Evolutionary conservation across 805 yeast genomes (phyloP).

Genomic region (Candida succiphila): DNA sequence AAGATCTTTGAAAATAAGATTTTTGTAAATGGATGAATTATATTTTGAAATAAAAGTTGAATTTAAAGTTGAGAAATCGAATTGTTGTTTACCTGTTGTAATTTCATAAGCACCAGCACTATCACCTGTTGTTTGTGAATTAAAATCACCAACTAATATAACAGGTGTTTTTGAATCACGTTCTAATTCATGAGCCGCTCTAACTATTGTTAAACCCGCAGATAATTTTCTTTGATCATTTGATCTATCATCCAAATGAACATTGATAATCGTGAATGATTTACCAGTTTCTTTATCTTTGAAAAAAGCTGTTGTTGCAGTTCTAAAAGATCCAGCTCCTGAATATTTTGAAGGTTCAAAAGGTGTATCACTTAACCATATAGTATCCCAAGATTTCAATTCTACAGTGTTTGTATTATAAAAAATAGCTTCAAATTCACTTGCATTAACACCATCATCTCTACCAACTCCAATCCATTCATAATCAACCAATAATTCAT

Average conservation of each 20-base stretch:
- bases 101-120: slow-evolving; percentile 24
- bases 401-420: slow-evolving; percentile 28
- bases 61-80: slow-evolving; percentile 2
- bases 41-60: slow-evolving; percentile 13
- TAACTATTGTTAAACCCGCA: slow-evolving; percentile 28
- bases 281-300: slow-evolving; percentile 21
- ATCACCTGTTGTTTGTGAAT: slow-evolving; percentile 34
- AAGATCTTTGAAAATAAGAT: slow-evolving; percentile 20
- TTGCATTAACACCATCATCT: slow-evolving; percentile 37
- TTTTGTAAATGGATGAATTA: slow-evolving; percentile 4
- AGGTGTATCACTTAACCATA: slow-evolving; percentile 49
- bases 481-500: slow-evolving; percentile 18
- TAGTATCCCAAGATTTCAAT: slow-evolving; percentile 29
- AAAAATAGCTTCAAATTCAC: slow-evolving; percentile 43
- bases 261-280: slow-evolving; percentile 28
- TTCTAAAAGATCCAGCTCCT: slow-evolving; percentile 30
- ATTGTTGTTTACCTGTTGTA: slow-evolving; percentile 14
- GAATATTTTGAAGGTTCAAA: slow-evolving; percentile 34
- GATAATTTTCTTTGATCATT: slow-evolving; percentile 33
- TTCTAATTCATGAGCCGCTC: slow-evolving; percentile 27
- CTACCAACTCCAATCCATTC: slow-evolving; percentile 43
- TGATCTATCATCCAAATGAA: slow-evolving; percentile 44
- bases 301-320: slow-evolving; percentile 28
- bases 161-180: slow-evolving; percentile 20
- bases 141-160: slow-evolving; percentile 48